Evolutionary conservation across 2,329 filamentous ascomycete species (phyloP), one percentile per base, ranked within the genome.

Genomic region (Bipolaris gigantea): DNA sequence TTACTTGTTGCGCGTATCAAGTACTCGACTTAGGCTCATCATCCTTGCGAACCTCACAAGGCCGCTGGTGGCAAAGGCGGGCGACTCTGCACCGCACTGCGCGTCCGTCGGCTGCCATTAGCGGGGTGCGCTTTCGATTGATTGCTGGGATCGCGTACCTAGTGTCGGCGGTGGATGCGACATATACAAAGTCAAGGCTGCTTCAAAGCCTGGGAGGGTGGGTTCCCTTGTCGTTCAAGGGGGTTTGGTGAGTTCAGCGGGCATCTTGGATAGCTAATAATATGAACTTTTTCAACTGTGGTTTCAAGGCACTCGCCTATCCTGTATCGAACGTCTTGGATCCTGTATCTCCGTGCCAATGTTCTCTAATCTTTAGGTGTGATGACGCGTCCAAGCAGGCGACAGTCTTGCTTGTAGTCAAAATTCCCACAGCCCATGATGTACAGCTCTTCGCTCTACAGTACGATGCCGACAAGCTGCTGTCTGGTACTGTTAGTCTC

Each of bases 171-270:
- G 43, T 41, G 33, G 50, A 47, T 48, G 46, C 42, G 52, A 45
- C 32, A 40, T 33, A 46, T 32, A 45, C 45, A 41, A 52, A 58
- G 56, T 44, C 56, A 53, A 53, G 56, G 56, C 56, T 58, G 48
- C 56, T 58, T 50, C 23, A 45, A 55, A 58, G 52, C 52, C 56
- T 58, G 52, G 56, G 56, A 11, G 56, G 56, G 56, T 19, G 56
- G 56, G 56, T 48, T 55, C 45, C 48, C 49, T 58, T 55, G 49
- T 41, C 41, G 46, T 35, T 32, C 51, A 55, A 52, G 52, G 52
- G 52, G 52, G 49, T 50, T 50, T 18, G 45, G 56, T 55, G 36
- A 55, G 52, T 55, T 15, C 8, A 30, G 30, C 32, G 36, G 35
- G 36, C 10, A 30, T 40, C 44, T 53, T 55, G 35, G 25, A 40